Evolutionary conservation across 305 asterid genomes (phyloP), one percentile per base, ranked within the genome.

Genomic region (Fraxinus latifolia): DNA sequence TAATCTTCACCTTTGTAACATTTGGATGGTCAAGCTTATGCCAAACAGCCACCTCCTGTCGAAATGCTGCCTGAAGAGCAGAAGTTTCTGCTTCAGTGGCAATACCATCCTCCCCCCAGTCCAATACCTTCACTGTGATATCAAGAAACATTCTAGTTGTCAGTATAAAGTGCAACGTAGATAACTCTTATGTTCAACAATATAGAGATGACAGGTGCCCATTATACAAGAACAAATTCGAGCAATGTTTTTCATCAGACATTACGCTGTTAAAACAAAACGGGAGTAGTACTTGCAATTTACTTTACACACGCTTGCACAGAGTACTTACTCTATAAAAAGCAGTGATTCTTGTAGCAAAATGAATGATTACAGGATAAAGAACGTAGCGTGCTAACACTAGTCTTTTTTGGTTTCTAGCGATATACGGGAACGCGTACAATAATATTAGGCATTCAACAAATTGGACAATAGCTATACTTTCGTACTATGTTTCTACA

Each of bases 41-140:
- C 96, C 94, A 93, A 25, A 93, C 94, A 25, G 92, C 95, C 73
- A 91, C 97, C 85, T 93, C 97, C 78, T 89, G 91, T 14, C 76
- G 87, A 74, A 93, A 91, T 21, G 96, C 89, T 55, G 91, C 84
- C 47, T 92, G 86, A 78, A 93, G 88, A n/a, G 91, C 86, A 36
- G 91, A 80, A 65, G 85, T 90, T 86, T 93, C 97, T 34, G 91
- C 90, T 8, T 79, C 92, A 29, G 94, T 91, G 76, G 91, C 84
- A 73, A 84, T 83, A 44, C 96, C 96, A 77, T 93, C 94, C 84
- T 93, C 93, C n/a, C 96, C 97, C 97, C 96, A 93, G 86, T 91
- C 97, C 82, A 93, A 75, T 79, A 93, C 89, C 88, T 93, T 93
- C 89, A 93, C 97, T 93, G 85, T 71, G 80, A 33, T 82, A 47